Base-by-base conservation (phyloP, 768 basidiomycete genomes). In the Podaxis sp. region DNA sequence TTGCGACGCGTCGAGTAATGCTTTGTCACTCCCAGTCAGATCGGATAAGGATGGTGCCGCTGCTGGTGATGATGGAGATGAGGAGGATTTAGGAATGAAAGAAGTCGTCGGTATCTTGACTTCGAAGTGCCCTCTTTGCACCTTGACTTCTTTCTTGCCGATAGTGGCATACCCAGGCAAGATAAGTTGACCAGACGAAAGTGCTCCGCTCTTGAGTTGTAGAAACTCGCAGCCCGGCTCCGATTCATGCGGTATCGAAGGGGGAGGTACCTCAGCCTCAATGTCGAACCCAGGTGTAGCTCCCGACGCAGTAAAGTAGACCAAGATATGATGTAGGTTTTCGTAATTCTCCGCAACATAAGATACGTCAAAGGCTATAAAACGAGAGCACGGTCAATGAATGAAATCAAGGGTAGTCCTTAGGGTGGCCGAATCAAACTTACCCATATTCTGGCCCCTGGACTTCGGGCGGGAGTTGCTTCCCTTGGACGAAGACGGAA, bases 301-400 rank as follows among this genome's bases (percentile, higher is more conserved):
- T 2, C 84, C 83, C 1, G 79, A 79, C 36, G 87, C 76, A 22
- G 84, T 83, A 57, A 95, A 77, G 71, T 93, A 90, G 24, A 93
- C 84, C 39, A 93, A 78, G 33, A 96, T 82, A 54, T 89, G 89
- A 24, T 87, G 86, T 3, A 98, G 83, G 61, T 87, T 92, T 71
- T 95, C 92, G 70, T 96, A 94, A 69, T 93, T 84, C 74, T 97
- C 96, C 26, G 84, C 83, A 38, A 85, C 77, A 66, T 84, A 84
- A 49, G 74, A 68, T 28, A 84, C 76, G 38, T 83, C 80, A 61
- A 85, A 82, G 4, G 69, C 78, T 68, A 69, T 67, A 73, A 49
- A 40, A 53, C n/a, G 9, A 49, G 42, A 40, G 5, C 39, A 58
- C 26, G 6, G 38, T 65, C 28, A 66, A 56, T 44, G 55, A 33